These are phyloP conservation scores for Meyerozyma carpophila DNA, from an alignment of 1,139 yeast species.

Conservation along the genomic window DNA sequence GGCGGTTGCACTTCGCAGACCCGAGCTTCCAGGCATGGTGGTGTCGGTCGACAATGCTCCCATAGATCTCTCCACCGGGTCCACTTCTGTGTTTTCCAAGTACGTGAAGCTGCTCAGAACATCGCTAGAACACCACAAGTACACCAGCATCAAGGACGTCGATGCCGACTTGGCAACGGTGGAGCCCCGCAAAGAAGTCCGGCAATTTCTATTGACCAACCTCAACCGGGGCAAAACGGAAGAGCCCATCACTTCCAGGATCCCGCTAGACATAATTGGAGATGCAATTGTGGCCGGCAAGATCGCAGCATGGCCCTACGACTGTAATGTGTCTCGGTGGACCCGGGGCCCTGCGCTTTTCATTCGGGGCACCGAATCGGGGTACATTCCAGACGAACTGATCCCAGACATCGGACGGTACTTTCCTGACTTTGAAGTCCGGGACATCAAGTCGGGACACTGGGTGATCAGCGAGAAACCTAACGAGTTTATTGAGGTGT, in stretches of 20 bases:
- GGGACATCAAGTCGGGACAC: conserved; percentile 82
- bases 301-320: conserved; percentile 77
- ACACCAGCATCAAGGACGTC: conserved; percentile 59
- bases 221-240: conserved; percentile 42
- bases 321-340: conserved; percentile 50
- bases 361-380: conserved; percentile 72
- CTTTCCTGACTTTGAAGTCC: conserved; percentile 73
- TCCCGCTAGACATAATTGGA: conserved; percentile 68
- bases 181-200: conserved; percentile 55
- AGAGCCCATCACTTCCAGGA: conserved; percentile 38
- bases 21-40: conserved; percentile 56
- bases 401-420: conserved; percentile 68
- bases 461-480: conserved; percentile 88
- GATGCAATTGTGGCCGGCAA: conserved; percentile 57
- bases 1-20: conserved; percentile 74
- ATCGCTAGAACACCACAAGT: conserved; percentile 39
- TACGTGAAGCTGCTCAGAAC: conserved; percentile 61
- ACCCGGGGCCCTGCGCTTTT: conserved; percentile 65
- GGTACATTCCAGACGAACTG: conserved; percentile 82
- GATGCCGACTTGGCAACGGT: conserved; percentile 57
- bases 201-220: conserved; percentile 78
- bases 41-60: conserved; percentile 92
- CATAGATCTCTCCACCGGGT: conserved; percentile 46
- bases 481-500: conserved; percentile 52
- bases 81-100: conserved; percentile 49